Evolutionary conservation across 352 stramenopile genomes (phyloP), one percentile per base, ranked within the genome.

Genomic region (Pythium sukuiense): DNA sequence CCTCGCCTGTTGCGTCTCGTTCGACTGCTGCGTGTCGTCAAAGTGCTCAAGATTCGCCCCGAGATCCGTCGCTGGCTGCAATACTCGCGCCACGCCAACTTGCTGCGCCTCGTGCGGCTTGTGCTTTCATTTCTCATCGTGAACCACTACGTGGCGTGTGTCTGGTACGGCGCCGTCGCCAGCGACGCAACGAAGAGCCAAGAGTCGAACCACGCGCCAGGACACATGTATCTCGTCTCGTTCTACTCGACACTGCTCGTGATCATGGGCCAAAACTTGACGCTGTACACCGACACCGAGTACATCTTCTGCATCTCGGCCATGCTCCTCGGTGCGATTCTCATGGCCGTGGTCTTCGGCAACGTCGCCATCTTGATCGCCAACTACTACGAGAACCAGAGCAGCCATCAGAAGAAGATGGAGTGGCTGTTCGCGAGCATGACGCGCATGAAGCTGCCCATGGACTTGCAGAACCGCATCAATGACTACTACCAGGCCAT

Each of bases 401-500:
- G 87, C 69, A 87, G 74, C 8, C 84, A 93, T 63, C 83, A 92
- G 62, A 89, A 89, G 66, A 94, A 94, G 61, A 93, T 96, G 87
- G 87, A 93, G 59, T 91, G 82, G 80, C 75, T 96, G 18, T 90
- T 94, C 41, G 82, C 84, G 1, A 89, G 81, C 55, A 96, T 96
- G 87, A 86, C 79, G 59, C 72, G 81, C 37, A 91, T 92, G 80
- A 83, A 89, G 65, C 63, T 96, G 20, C 85, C 87, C 3, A 76
- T 80, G 46, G 83, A 90, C 8, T 66, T 96, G 8, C 87, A 96
- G 63, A 91, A 89, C 59, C 80, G 87, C 20, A 92, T 96, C 59
- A 91, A 89, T 55, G 84, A 87, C 39, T 96, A 94, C 63, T 96
- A 96, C 64, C 83, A 92, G 53, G 79, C 82, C 13, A 92, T 96